These are phyloP conservation scores for Cladophialophora immunda DNA, from an alignment of 2,329 filamentous ascomycete genomes.

Conservation along the genomic window DNA sequence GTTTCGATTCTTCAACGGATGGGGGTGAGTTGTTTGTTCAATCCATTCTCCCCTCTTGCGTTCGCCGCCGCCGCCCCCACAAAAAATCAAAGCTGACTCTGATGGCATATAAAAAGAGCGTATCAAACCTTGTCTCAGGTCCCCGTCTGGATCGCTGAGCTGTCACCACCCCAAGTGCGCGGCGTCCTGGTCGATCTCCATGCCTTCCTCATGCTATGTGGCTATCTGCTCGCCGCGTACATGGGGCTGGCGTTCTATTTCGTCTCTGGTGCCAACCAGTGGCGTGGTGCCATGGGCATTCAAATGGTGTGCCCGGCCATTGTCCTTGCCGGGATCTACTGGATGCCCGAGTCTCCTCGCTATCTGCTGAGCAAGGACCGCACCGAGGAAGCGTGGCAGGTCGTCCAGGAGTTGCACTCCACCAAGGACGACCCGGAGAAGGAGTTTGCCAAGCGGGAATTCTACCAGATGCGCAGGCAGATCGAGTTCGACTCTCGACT, in stretches of 20 bases:
- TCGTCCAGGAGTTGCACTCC: conserved; percentile 30
- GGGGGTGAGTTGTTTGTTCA: not conserved
- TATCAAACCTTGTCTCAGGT: conserved; percentile 32
- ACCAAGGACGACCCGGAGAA: conserved; percentile 24
- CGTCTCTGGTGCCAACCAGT: conserved; percentile 4
- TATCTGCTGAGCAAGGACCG: conserved; percentile 53
- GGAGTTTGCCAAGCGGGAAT: conserved; percentile 17
- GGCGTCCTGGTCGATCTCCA: conserved; percentile 23
- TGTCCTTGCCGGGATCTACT: conserved; percentile 51
- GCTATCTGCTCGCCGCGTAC: conserved; percentile 16
- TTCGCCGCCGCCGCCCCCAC: not conserved
- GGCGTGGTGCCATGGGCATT: conserved; percentile 22
- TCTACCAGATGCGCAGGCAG: conserved; percentile 21
- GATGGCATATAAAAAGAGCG: conserved; percentile 28
- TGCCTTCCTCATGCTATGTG: conserved; percentile 7
- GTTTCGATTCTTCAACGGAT: conserved; percentile 35
- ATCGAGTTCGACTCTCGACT: conserved; percentile 15
- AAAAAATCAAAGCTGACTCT: not conserved
- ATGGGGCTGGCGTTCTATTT: conserved; percentile 24
- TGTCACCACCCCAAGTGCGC: conserved; percentile 21
- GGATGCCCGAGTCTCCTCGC: conserved; percentile 42
- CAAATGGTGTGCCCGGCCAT: conserved; percentile 22
- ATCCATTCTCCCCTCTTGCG: conserved; percentile 10
- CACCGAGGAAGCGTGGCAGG: conserved; percentile 34
- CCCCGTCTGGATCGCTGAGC: conserved; percentile 14